Evolutionary conservation across 768 basidiomycete genomes (phyloP).

Genomic region (Psilocybe sp.): DNA sequence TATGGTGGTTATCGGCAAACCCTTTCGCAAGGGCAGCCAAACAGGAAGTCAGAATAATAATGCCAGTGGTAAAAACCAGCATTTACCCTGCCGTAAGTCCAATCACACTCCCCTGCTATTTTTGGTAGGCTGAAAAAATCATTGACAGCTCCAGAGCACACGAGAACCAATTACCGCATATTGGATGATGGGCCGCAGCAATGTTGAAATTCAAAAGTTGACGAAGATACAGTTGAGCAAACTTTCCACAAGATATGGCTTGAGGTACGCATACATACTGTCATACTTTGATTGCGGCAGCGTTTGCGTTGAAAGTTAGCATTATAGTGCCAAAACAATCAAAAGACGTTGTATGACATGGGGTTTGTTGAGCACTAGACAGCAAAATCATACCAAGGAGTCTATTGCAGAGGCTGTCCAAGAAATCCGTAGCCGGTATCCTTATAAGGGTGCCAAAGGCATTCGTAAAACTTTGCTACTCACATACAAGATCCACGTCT

Average conservation of each 20-base stretch:
- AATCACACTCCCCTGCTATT: background rate
- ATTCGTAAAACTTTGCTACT: conserved; percentile 20
- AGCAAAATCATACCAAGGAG: conserved; percentile 19
- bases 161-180: conserved; percentile 8
- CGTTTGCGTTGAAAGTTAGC: background rate
- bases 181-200: conserved; percentile 21
- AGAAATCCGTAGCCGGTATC: conserved; percentile 17
- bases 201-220: conserved; percentile 25
- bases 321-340: conserved; percentile 12
- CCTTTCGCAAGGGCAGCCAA: too few species aligned
- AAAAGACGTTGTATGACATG: conserved; percentile 11
- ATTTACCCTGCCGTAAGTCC: conserved; percentile 6
- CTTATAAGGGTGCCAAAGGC: conserved; percentile 23
- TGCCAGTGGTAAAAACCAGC: too few species aligned
- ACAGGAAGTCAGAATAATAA: too few species aligned
- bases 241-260: conserved; percentile 16
- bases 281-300: background rate
- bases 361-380: conserved; percentile 14
- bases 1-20: too few species aligned
- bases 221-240: conserved; percentile 13
- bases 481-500: conserved; percentile 21
- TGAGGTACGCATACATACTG: conserved; percentile 19
- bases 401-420: conserved; percentile 16
- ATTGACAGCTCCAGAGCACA: conserved; percentile 3
- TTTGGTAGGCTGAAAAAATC: background rate